Evolutionary conservation across 208 protist genomes (phyloP), one percentile per base, ranked within the genome.

Genomic region (Crithidia bombi): DNA sequence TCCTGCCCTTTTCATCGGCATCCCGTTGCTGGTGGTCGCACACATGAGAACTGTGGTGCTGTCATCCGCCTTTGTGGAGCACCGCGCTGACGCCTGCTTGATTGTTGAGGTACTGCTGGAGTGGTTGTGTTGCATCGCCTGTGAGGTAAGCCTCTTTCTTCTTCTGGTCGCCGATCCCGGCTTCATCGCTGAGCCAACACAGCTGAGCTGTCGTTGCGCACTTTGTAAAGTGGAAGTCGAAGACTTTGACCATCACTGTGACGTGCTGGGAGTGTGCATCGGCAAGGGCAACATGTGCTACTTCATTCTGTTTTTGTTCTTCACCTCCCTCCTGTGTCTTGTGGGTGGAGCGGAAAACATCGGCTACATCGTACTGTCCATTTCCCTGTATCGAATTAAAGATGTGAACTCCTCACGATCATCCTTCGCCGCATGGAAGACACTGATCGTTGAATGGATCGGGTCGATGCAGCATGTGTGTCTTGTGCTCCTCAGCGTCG

Each of bases 181-280:
- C 17, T 81, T 89, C 46, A 67, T 78, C 15, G 55, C 36, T 0
- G 62, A 64, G 11, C 52, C 69, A 36, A 72, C 73, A 5, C 52
- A 43, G 12, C 52, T 80, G 0, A 64, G 65, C 38, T 79, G 87
- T 61, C 59, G 32, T 2, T 94, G 88, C 47, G 75, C 73, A 33
- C 36, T 80, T 0, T 94, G 88, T 55, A 44, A 59, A 11, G 15
- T 81, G n/a, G 72, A 70, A 15, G 83, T 96, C 26, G 57, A 81
- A 12, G 82, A 85, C 41, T 96, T 86, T 55, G 92, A 96, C 62
- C 92, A 96, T 57, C 92, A 96, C 54, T 96, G 92, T 73, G 66
- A 56, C 30, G 75, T 88, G 26, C 11, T 94, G 11, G 88, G 88
- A 3, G 82, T 58, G 2, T 95, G 90, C 76, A 83, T 96, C 25